phyloP scores from a whole-genome alignment of 768 basidiomycete genomes.

The Rhodotorula taiwanensis region DNA sequence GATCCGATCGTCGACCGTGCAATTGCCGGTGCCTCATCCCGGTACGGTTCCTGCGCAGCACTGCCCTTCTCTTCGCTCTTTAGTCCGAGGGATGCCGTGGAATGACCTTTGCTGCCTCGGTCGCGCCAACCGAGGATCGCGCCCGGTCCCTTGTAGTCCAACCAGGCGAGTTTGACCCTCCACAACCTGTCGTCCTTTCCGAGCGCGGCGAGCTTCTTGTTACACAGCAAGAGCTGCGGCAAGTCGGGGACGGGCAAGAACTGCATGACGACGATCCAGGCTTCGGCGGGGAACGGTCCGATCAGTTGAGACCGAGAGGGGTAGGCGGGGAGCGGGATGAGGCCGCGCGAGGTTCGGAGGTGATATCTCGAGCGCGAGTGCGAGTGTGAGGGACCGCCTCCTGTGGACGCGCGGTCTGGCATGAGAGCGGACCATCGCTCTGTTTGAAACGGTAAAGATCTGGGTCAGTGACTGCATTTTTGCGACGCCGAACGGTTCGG shows the following conservation, averaged over 20 bases:
- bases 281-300: conserved; percentile 69
- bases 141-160: conserved; percentile 44
- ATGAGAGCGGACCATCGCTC: conserved; percentile 82
- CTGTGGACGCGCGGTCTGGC: conserved; percentile 46
- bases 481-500: background rate
- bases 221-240: conserved; percentile 63
- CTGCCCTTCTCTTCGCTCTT: background rate
- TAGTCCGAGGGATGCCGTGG: background rate
- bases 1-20: background rate
- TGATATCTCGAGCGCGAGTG: background rate
- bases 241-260: conserved; percentile 74
- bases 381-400: background rate
- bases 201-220: conserved; percentile 58
- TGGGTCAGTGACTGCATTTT: background rate
- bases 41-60: conserved; percentile 49
- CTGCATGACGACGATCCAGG: conserved; percentile 67
- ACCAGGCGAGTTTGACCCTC: conserved; percentile 63
- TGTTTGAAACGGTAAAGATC: too few species aligned
- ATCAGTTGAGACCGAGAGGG: conserved; percentile 47
- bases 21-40: conserved; percentile 41
- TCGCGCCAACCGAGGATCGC: conserved; percentile 13
- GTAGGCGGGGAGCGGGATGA: too few species aligned
- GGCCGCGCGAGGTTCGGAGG: background rate
- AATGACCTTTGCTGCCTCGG: background rate
- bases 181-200: conserved; percentile 69